Conservation (phyloP, 2,329 filamentous ascomycete species). For the Aspergillus udagawae region DNA sequence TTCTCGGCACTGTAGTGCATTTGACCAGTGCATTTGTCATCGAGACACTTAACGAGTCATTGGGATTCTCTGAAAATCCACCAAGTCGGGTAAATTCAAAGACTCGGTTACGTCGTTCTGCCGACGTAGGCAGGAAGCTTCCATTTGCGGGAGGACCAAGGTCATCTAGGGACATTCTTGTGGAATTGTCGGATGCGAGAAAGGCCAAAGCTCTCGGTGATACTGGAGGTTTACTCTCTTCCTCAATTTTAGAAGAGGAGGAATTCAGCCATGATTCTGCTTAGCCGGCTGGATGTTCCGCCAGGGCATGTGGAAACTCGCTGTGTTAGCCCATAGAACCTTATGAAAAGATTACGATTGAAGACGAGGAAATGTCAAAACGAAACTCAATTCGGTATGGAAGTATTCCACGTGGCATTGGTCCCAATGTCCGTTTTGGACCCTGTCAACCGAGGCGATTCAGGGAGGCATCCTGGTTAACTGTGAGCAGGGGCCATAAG, state of each 20-base stretch:
- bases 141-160: not conserved
- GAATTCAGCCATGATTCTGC: slow-evolving; percentile 20
- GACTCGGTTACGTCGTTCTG: not conserved
- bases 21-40: slow-evolving; percentile 54
- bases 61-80: slow-evolving; percentile 28
- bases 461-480: no score
- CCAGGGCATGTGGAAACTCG: not conserved
- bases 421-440: no score
- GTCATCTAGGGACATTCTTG: not conserved
- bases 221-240: slow-evolving; percentile 13
- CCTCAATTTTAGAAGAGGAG: slow-evolving; percentile 32
- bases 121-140: not conserved
- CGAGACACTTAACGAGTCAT: slow-evolving; percentile 46
- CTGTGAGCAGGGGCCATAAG: no score
- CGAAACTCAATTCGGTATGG: not conserved
- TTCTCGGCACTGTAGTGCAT: slow-evolving; percentile 58
- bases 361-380: not conserved
- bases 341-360: not conserved
- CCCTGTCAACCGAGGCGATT: no score
- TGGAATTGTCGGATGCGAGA: slow-evolving; percentile 1
- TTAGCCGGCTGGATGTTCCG: not conserved
- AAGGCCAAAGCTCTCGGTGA: not conserved
- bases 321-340: not conserved
- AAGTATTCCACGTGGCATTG: not conserved
- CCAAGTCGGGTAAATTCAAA: not conserved